Evolutionary conservation across 2,329 filamentous ascomycete genomes (phyloP), one percentile per base, ranked within the genome.

Genomic region (Herpotrichia juniperi): DNA sequence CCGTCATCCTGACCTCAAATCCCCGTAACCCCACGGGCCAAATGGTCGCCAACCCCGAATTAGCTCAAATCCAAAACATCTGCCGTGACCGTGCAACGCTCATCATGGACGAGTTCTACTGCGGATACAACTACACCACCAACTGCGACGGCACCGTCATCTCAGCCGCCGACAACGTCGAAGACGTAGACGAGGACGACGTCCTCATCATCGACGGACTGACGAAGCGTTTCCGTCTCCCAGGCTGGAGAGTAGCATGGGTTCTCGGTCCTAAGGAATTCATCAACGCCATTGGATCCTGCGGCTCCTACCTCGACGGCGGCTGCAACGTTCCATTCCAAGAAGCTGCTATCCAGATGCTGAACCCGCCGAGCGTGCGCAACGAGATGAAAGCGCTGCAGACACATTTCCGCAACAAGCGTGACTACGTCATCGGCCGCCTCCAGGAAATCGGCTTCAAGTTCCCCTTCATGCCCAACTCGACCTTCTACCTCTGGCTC

Each of bases 181-280:
- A 91, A 50, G 92, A 97, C 64, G 92, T 97, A 14, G 86, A 97
- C 69, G 72, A 74, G 46, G 74, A 76, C 75, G 91, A 96, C 67
- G 93, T 97, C 1, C 84, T 97, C 59, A 90, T 97, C 74, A 93
- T 97, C 60, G 93, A 97, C 71, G 93, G 93, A 44, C 83, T 97
- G 22, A 97, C 93, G 64, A 97, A 97, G 83, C 89, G 93, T 56
- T 97, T 97, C 84, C 88, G 93, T 62, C 86, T 97, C 26, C 93
- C 93, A 1, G 93, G 93, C 56, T 97, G 93, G 92, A 89, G 93
- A 72, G 93, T 97, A 37, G 93, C 93, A 6, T 97, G 93, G 93
- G 92, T 97, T 62, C 74, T 97, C 49, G 93, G 93, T 1, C 93
- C 93, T 60, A 97, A 96, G 80, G 93, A 96, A 67, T 97, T 96